A percentile compares a stretch with the other conserved stretches of the same genome.
Evolutionary conservation across 2,329 filamentous ascomycete species (phyloP).

Genomic region (Amauroascus verrucosus): DNA sequence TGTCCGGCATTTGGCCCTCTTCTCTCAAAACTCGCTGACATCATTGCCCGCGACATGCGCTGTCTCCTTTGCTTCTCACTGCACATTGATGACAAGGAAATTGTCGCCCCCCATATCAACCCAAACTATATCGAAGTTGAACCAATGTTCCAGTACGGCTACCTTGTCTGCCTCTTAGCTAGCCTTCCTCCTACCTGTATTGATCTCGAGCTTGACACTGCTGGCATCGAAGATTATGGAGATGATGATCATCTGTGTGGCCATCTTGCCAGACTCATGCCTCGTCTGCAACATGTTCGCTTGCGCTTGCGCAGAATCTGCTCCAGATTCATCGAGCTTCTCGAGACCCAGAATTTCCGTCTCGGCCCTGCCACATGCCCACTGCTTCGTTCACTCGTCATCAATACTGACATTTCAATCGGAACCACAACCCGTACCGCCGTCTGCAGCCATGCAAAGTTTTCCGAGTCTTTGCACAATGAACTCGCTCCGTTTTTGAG

Average conservation of each 20-base stretch:
- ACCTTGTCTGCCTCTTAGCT: conserved; percentile 5
- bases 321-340: background rate
- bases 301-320: conserved; percentile 7
- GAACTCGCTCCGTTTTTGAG: conserved; percentile 7
- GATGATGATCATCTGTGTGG: conserved; percentile 12
- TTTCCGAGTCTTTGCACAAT: conserved; percentile 6
- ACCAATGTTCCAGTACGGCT: conserved; percentile 1
- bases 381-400: conserved; percentile 12
- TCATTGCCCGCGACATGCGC: background rate
- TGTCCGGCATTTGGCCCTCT: background rate
- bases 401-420: conserved; percentile 10
- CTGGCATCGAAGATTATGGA: conserved; percentile 10
- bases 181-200: conserved; percentile 9
- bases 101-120: background rate
- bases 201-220: conserved; percentile 15
- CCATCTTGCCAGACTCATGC: conserved; percentile 6
- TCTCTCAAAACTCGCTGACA: background rate
- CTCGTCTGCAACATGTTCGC: conserved; percentile 10
- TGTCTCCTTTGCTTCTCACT: background rate
- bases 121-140: background rate
- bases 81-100: background rate
- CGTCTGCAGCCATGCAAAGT: background rate
- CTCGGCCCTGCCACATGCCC: background rate
- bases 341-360: background rate
- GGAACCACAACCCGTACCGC: background rate